These are phyloP conservation scores for Acorus calamus DNA, from an alignment of 106 monocot genomes.

Conservation along the genomic window DNA sequence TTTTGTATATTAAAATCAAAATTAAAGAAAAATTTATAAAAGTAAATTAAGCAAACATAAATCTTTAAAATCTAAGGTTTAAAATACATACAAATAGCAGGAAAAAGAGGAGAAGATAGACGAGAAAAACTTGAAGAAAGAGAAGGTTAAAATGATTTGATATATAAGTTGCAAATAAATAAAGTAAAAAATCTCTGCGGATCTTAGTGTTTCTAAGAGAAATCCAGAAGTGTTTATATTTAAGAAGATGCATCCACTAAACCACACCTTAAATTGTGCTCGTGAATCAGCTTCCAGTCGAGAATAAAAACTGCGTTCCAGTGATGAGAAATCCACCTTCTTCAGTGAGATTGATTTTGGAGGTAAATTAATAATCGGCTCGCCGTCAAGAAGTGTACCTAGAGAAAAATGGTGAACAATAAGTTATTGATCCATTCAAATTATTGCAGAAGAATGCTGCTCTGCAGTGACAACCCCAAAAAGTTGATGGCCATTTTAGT, in stretches of 20 bases:
- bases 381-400: conserved; percentile 67
- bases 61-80: no score
- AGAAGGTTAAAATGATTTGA: no score
- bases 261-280: conserved; percentile 62
- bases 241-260: background rate
- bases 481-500: no score
- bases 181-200: no score
- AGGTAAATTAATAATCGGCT: conserved; percentile 78
- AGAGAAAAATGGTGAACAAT: conserved; percentile 2
- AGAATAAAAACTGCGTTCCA: conserved; percentile 68
- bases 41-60: no score
- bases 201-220: background rate
- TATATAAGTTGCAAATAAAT: no score
- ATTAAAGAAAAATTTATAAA: no score
- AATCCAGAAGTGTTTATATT: background rate
- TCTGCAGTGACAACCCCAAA: no score
- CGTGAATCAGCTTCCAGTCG: conserved; percentile 73
- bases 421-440: background rate
- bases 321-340: conserved; percentile 63
- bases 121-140: no score
- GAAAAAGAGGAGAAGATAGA: no score
- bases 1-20: no score
- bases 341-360: conserved; percentile 63
- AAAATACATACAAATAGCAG: no score
- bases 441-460: background rate